phyloP scores from a whole-genome alignment of 139 green algal genomes.

The Picochlorum costavermella region DNA sequence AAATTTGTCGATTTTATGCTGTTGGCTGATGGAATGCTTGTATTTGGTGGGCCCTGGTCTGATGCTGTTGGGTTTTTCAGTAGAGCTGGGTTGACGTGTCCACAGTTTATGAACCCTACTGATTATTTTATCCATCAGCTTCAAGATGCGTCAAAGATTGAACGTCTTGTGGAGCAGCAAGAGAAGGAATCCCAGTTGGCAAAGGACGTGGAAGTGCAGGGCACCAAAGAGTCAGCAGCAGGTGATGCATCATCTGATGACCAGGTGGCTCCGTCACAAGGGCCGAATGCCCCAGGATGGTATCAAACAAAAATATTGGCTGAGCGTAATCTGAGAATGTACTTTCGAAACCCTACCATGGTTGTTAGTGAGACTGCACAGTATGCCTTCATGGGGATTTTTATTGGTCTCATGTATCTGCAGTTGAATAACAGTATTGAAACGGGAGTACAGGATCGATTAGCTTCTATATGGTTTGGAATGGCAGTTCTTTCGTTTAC shows the following conservation, averaged over 20 bases:
- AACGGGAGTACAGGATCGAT: slow-evolving; percentile 23
- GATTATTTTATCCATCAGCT: slow-evolving; percentile 45
- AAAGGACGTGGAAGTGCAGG: neutral
- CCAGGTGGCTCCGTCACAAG: slow-evolving; percentile 3
- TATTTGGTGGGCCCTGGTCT: slow-evolving; percentile 55
- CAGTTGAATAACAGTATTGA: slow-evolving; percentile 19
- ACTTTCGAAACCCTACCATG: slow-evolving; percentile 28
- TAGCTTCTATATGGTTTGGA: slow-evolving; percentile 29
- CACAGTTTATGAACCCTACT: slow-evolving; percentile 50
- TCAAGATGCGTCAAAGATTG: slow-evolving; percentile 1
- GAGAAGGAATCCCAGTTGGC: neutral
- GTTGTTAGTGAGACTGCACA: slow-evolving; percentile 24
- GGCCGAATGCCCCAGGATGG: slow-evolving; percentile 7
- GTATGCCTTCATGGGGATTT: slow-evolving; percentile 32
- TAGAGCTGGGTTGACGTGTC: slow-evolving; percentile 14
- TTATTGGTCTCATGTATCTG: slow-evolving; percentile 32
- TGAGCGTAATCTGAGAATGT: slow-evolving; percentile 18
- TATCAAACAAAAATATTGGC: slow-evolving; percentile 20
- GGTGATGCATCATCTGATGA: neutral
- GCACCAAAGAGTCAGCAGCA: neutral
- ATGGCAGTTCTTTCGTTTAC: slow-evolving; percentile 37
- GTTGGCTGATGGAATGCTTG: slow-evolving; percentile 38
- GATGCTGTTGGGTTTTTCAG: slow-evolving; percentile 44
- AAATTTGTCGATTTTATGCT: slow-evolving; percentile 71
- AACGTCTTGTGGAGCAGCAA: neutral